Evolutionary conservation across 805 yeast species (phyloP), one percentile per base, ranked within the genome.

Genomic region (Saccharomycopsis sp.): DNA sequence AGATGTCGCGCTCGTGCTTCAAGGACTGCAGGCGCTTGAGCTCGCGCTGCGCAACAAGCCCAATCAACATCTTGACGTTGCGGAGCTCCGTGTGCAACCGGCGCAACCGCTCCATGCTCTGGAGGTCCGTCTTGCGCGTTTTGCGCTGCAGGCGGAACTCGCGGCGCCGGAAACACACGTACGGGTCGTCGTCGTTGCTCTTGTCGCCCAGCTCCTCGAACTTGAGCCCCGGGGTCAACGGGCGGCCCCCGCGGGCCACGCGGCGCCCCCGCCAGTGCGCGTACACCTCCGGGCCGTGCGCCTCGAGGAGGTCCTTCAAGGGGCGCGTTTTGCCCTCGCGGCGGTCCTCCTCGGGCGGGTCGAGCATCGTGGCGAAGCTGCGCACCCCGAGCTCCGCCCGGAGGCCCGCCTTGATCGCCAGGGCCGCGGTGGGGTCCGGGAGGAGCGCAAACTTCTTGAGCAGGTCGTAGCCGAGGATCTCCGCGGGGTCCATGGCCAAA

Each of bases 81-180:
- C 82, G 85, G 73, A 94, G 76, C 60, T 94, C 96, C 60, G 79
- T 79, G 62, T 87, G 89, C 34, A 94, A 74, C 57, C 80, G 69
- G 21, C 94, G 79, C 53, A 94, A 75, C 63, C 91, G 82, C 70
- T 91, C 97, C 14, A 91, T 85, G 64, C 94, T 90, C 65, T 90
- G 88, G 37, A 88, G 81, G 73, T 94, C 99, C 0, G 97, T 89
- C 63, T 98, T 82, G 70, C 99, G 83, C 0, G 99, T 94, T 70
- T 94, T 94, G 70, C 99, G 86, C 34, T 95, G 94, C 68, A 89
- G 97, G 63, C 99, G 83, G 63, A 90, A 86, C 67, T 91, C 98
- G 70, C 99, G 86, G 64, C 97, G 84, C 66, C 99, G 82, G 76
- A 94, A 94, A 74, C 97, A 90, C 47, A 90, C 86, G 70, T 94